A percentile compares a stretch with the other conserved stretches of the same genome.
These are phyloP conservation scores for Silene uniflora DNA, from an alignment of 148 eudicot genomes.

Conservation along the genomic window DNA sequence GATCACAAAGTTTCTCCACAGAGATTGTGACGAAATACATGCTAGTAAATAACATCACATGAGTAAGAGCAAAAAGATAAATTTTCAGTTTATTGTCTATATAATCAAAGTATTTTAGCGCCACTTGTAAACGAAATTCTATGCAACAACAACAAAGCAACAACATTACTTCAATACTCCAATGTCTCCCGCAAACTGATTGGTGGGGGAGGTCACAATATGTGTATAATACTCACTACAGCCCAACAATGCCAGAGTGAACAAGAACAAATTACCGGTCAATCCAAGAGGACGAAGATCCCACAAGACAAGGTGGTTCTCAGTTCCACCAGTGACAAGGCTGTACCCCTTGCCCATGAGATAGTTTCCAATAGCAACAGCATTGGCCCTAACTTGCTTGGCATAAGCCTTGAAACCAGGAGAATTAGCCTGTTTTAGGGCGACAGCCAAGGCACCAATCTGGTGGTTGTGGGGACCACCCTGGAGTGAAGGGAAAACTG, in stretches of 20 bases:
- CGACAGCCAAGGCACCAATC: slow-evolving; percentile 96
- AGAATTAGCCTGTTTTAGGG: slow-evolving; percentile 77
- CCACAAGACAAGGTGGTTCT: slow-evolving; percentile 97
- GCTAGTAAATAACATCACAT: neutral
- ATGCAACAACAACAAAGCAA: no score
- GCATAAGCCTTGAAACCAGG: slow-evolving; percentile 98
- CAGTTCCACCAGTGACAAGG: slow-evolving; percentile 93
- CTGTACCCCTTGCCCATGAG: slow-evolving; percentile 84
- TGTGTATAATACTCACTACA: neutral
- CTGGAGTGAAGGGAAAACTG: slow-evolving; percentile 94
- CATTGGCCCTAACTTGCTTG: slow-evolving; percentile 94
- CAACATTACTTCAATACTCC: no score
- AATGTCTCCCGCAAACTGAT: no score
- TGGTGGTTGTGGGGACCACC: slow-evolving; percentile 99
- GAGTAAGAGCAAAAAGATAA: neutral
- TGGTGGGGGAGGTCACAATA: no score
- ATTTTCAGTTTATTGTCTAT: neutral
- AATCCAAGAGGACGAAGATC: slow-evolving; percentile 98
- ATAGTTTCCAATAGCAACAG: slow-evolving; percentile 88
- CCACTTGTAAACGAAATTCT: no score
- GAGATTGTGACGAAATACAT: neutral
- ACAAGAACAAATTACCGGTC: slow-evolving; percentile 52
- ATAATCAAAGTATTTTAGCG: no score
- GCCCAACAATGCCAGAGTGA: neutral
- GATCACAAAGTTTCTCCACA: slow-evolving; percentile 96